phyloP scores from a whole-genome alignment of 75 land plant genomes.

The Isoetes taiwanensis region DNA sequence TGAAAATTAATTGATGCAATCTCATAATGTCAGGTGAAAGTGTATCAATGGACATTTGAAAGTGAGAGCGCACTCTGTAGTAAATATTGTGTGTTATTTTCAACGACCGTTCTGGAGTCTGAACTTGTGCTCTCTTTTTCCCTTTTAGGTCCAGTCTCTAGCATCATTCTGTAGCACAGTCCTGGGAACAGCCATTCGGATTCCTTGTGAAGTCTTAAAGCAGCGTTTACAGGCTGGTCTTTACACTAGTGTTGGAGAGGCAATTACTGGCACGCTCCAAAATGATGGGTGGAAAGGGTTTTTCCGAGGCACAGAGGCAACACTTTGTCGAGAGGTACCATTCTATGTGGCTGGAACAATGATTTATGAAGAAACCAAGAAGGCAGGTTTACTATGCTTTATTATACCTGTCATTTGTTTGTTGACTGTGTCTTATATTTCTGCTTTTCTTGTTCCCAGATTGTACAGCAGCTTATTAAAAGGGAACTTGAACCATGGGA shows the following conservation, averaged over 20 bases:
- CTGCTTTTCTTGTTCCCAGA: slow-evolving; percentile 19
- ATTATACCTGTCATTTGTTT: background rate
- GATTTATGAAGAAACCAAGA: slow-evolving; percentile 85
- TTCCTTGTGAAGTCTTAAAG: slow-evolving; percentile 90
- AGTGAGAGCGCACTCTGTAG: too few relatives aligned
- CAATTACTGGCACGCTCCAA: slow-evolving; percentile 61
- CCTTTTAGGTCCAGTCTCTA: slow-evolving; percentile 67
- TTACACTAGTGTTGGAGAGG: slow-evolving; percentile 89
- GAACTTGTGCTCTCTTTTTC: too few relatives aligned
- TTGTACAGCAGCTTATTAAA: slow-evolving; percentile 40
- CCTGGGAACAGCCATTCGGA: slow-evolving; percentile 84
- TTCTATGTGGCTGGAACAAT: slow-evolving; percentile 95
- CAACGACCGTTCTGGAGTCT: too few relatives aligned
- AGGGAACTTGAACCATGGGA: slow-evolving; percentile 93
- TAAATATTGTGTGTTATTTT: too few relatives aligned
- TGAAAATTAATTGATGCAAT: too few relatives aligned
- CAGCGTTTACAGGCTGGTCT: slow-evolving; percentile 90
- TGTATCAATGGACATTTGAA: too few relatives aligned
- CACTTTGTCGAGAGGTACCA: slow-evolving; percentile 90
- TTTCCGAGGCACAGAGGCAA: slow-evolving; percentile 91
- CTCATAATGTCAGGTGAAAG: too few relatives aligned
- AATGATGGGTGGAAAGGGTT: slow-evolving; percentile 87
- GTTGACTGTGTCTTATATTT: background rate
- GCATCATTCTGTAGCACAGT: slow-evolving; percentile 82
- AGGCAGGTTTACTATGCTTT: slow-evolving; percentile 31